Percentiles rank a stretch among this genome's conserved stretches.
These are phyloP conservation scores for Nepenthes gracilis DNA, from an alignment of 148 eudicot genomes.

Conservation along the genomic window DNA sequence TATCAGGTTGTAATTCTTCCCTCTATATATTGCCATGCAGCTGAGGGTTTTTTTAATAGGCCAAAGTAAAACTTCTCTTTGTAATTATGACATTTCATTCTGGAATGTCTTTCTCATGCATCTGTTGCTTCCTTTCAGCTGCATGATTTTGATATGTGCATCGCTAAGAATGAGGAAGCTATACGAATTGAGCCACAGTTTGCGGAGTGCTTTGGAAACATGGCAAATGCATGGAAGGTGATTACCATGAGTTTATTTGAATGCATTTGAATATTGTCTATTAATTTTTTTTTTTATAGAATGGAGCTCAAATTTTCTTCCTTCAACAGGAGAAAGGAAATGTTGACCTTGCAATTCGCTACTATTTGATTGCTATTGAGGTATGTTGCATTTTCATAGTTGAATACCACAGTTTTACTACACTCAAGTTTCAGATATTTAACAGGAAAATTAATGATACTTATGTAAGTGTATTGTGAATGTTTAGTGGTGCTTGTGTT, in stretches of 20 bases:
- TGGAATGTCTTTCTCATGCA: not conserved
- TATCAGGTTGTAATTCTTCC: slow-evolving; percentile 54
- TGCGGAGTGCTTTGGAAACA: slow-evolving; percentile 94
- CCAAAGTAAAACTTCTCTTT: not conserved
- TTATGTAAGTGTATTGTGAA: no score
- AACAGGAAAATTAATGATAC: no score
- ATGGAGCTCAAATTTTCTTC: not conserved
- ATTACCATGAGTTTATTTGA: not conserved
- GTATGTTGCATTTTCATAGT: slow-evolving; percentile 17
- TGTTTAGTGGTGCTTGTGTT: no score
- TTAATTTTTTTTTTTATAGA: not conserved
- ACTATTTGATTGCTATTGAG: slow-evolving; percentile 84
- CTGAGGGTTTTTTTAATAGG: not conserved
- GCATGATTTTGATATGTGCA: slow-evolving; percentile 85
- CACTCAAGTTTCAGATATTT: not conserved
- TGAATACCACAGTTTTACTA: not conserved
- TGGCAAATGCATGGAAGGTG: slow-evolving; percentile 99
- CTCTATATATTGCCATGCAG: not conserved
- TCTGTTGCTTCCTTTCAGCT: slow-evolving; percentile 31
- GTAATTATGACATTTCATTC: not conserved
- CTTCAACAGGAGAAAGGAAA: slow-evolving; percentile 76
- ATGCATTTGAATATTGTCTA: not conserved
- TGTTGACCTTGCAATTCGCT: slow-evolving; percentile 82
- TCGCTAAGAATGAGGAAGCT: slow-evolving; percentile 91
- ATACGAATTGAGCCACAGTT: slow-evolving; percentile 69